Evolutionary conservation across 148 eudicot genomes (phyloP).

Genomic region (Rhododendron mucronatum): DNA sequence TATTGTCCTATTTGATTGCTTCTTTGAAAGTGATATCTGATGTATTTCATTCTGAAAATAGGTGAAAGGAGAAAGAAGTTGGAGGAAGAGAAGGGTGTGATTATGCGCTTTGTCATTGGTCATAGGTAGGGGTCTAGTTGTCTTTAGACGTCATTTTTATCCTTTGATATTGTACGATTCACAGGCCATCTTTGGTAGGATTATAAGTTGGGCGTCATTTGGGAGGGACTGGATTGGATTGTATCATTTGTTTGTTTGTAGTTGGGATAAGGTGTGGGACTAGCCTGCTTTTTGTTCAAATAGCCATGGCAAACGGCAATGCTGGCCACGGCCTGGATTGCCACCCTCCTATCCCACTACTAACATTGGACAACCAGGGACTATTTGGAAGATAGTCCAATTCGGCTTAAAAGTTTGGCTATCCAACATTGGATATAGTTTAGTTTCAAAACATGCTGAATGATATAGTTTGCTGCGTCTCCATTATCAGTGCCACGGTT

Average conservation of each 20-base stretch:
- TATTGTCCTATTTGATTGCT: not conserved
- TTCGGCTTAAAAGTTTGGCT: not conserved
- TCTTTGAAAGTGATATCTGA: slow-evolving; percentile 2
- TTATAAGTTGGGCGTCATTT: not conserved
- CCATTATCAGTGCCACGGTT: slow-evolving; percentile 27
- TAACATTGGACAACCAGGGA: not conserved
- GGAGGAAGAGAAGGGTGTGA: slow-evolving; percentile 72
- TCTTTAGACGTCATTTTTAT: not conserved
- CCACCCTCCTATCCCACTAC: not conserved
- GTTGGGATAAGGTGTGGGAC: not conserved
- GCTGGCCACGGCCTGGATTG: not conserved
- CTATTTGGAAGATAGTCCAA: not conserved
- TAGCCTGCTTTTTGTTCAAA: not conserved
- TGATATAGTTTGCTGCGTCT: slow-evolving; percentile 24
- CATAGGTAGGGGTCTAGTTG: slow-evolving; percentile 42
- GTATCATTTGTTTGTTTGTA: not conserved
- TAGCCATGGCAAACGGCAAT: not conserved
- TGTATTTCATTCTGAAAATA: slow-evolving; percentile 2
- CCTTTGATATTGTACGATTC: too few species aligned
- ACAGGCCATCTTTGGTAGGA: too few species aligned
- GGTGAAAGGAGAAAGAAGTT: slow-evolving; percentile 64
- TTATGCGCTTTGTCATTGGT: slow-evolving; percentile 77
- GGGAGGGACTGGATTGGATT: not conserved
- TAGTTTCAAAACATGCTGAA: not conserved
- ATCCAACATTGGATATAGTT: not conserved